A percentile compares a stretch with the other conserved stretches of the same genome.
These are phyloP conservation scores for Aristolochia californica DNA, from an alignment of 164 flowering plant genomes.

Conservation along the genomic window DNA sequence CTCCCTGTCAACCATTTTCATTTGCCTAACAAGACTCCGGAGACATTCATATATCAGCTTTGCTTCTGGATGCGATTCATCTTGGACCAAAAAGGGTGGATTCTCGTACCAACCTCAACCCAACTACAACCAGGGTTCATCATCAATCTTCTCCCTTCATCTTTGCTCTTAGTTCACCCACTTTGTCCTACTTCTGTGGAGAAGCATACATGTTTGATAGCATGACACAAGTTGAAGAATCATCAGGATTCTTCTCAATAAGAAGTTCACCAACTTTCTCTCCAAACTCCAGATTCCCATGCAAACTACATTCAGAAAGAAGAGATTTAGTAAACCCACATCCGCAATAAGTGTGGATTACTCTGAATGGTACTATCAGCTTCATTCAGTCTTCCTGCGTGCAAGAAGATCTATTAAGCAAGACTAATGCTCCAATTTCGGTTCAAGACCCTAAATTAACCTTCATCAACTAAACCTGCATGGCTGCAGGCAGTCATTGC, in stretches of 20 bases:
- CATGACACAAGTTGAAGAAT: constrained; percentile 38
- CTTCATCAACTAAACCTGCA: constrained; percentile 62
- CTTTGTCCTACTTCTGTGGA: constrained; percentile 41
- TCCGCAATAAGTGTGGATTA: constrained; percentile 23
- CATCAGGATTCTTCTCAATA: constrained; percentile 42
- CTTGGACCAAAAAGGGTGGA: constrained; percentile 41
- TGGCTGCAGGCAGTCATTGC: constrained; percentile 66
- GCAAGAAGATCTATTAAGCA: constrained; percentile 66
- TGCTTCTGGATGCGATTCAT: constrained; percentile 28
- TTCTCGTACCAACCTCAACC: constrained; percentile 47
- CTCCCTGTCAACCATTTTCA: constrained; percentile 27
- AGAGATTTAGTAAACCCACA: constrained; percentile 42
- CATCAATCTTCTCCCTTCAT: constrained; percentile 45
- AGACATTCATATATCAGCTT: constrained; percentile 35
- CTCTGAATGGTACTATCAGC: constrained; percentile 40
- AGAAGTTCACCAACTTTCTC: constrained; percentile 38
- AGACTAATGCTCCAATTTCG: constrained; percentile 47
- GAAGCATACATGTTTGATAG: constrained; percentile 56
- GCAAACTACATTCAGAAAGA: constrained; percentile 56
- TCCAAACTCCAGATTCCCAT: constrained; percentile 37
- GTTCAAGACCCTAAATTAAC: constrained; percentile 35
- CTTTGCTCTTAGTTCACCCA: constrained; percentile 34
- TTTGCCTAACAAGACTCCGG: constrained; percentile 29
- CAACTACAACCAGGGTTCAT: constrained; percentile 73
- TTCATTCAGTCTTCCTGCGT: constrained; percentile 54